These are phyloP conservation scores for Senna tora DNA, from an alignment of 306 rosid species.

Conservation along the genomic window DNA sequence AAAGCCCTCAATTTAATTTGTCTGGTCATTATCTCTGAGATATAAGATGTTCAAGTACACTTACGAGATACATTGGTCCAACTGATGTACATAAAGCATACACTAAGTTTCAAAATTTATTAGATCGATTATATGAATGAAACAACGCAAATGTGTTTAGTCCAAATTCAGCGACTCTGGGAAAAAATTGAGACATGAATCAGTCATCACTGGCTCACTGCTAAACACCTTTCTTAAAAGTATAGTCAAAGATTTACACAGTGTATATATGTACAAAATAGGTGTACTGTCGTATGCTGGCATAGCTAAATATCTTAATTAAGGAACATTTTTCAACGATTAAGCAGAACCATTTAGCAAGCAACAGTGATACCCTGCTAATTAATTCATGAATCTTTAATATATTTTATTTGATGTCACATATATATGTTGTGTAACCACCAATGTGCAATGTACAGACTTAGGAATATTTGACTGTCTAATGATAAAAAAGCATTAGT, in stretches of 20 bases:
- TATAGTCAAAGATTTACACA: slow-evolving; percentile 1
- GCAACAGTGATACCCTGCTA: neutral
- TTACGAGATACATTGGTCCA: neutral
- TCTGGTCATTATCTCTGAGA: neutral
- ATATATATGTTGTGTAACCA: neutral
- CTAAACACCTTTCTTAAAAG: neutral
- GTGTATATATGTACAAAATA: neutral
- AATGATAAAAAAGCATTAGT: neutral
- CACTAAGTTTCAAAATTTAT: too few species aligned
- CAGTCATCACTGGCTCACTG: neutral
- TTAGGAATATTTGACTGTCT: slow-evolving; percentile 7
- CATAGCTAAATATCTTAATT: too few species aligned
- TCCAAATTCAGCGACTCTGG: neutral
- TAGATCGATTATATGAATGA: too few species aligned
- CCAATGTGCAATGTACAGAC: neutral
- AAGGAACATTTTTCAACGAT: neutral
- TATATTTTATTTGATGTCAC: slow-evolving; percentile 19
- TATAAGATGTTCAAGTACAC: neutral
- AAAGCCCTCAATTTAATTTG: too few species aligned
- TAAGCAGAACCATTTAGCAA: slow-evolving; percentile 9
- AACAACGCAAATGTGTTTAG: too few species aligned
- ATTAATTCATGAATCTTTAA: neutral
- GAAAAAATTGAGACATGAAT: too few species aligned
- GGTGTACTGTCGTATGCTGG: neutral
- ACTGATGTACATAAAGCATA: neutral